Evolutionary conservation across 73 alveolate genomes (phyloP), one percentile per base, ranked within the genome.

Genomic region (Paramecium tetraurelia): DNA sequence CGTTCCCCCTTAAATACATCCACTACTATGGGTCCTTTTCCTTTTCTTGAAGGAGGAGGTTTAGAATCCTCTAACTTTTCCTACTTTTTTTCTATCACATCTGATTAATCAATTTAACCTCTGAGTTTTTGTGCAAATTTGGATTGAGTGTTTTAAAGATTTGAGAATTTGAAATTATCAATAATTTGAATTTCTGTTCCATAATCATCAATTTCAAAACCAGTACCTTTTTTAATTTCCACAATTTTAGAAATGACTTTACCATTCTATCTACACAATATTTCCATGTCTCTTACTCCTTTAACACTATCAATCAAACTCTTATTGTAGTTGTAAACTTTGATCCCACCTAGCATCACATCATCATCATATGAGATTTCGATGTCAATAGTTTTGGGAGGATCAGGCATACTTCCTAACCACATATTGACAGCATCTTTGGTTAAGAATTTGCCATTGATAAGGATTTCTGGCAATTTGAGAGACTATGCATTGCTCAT

Each of bases 361-460:
- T 43, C 72, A 43, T 85, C 84, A 29, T 92, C 89, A 21, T 93
- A 58, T 35, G 83, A 83, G 8, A 96, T 70, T 11, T 89, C 95
- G 0, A 96, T 86, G 33, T 95, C 99, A 21, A 96, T 95, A 22
- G 94, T 43, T 44, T 86, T 71, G 27, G 97, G 97, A 24, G 95
- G 98, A 63, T 80, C 92, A 16, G 99, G 99, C 93, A 96, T 68
- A 48, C 93, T 86, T 1, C 97, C 96, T 4, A 95, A 41, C 98
- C 99, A 96, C 99, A 96, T 96, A 59, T 95, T 92, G 31, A 92
- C 88, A 38, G 96, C 97, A 71, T 96, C 97, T 21, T 85, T 96
- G 2, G 98, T 96, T 12, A 93, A 83, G 43, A 57, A 50, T 16
- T 80, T 69, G 1, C 98, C 98, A 94, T 95, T 93, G 6, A 95